Conservation (phyloP, 352 stramenopile genomes). For the Nothophytophthora sp. region DNA sequence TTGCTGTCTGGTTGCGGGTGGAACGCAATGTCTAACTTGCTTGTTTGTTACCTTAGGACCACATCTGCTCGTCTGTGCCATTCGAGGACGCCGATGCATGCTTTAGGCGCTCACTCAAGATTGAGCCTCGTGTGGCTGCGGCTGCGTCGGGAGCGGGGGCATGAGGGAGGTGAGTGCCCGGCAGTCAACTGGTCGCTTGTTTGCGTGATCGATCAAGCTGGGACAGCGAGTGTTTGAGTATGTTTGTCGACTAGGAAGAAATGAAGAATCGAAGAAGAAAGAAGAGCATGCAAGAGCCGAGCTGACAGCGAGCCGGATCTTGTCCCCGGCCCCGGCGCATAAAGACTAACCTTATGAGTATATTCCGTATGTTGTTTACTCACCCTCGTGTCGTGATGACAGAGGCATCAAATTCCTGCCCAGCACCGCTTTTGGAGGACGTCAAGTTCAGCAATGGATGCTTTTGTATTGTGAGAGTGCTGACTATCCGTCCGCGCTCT, state of each 20-base stretch:
- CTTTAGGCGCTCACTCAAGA: slow-evolving; percentile 78
- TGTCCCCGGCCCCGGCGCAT: background rate
- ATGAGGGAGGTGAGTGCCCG: background rate
- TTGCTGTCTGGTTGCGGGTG: background rate
- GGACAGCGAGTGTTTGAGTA: background rate
- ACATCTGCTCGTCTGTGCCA: slow-evolving; percentile 69
- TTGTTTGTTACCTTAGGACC: slow-evolving; percentile 45
- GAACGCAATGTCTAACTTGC: slow-evolving; percentile 1
- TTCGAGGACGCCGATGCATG: slow-evolving; percentile 74
- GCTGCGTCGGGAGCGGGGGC: slow-evolving; percentile 15
- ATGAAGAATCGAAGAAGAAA: background rate
- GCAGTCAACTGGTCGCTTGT: background rate
- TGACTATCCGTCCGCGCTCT: background rate
- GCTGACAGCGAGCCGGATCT: background rate
- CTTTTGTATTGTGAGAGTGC: too few species aligned
- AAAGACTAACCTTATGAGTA: background rate
- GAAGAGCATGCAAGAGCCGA: background rate
- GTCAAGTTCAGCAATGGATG: too few species aligned
- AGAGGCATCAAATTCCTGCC: background rate
- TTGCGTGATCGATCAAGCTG: background rate
- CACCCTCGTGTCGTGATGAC: background rate
- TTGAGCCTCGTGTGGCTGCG: slow-evolving; percentile 77
- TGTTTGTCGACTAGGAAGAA: background rate
- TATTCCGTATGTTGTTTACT: background rate
- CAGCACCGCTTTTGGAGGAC: too few species aligned